Conservation (phyloP, 371 early-diverging fungal genomes). For the Mortierella sp. region DNA sequence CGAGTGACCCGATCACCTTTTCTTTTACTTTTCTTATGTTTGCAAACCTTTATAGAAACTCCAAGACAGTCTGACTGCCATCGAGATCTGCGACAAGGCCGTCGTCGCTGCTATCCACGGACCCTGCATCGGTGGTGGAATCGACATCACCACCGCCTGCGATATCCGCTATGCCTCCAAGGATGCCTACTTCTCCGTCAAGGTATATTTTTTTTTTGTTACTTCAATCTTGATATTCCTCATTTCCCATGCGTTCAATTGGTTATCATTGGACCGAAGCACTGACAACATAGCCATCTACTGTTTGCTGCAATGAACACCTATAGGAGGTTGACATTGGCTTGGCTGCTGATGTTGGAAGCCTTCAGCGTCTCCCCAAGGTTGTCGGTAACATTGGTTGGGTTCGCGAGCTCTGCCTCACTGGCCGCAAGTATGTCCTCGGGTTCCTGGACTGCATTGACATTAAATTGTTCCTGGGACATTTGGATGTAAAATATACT, state of each 20-base stretch:
- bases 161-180: constrained; percentile 90
- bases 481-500: not conserved
- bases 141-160: constrained; percentile 91
- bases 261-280: not conserved
- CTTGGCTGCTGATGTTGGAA: constrained; percentile 89
- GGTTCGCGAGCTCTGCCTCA: constrained; percentile 91
- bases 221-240: not conserved
- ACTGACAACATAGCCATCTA: not conserved
- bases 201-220: constrained; percentile 60
- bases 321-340: constrained; percentile 90
- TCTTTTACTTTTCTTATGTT: not conserved
- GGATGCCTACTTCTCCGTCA: constrained; percentile 88
- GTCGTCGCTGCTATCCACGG: constrained; percentile 93
- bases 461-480: too few species aligned
- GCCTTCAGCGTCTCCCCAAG: constrained; percentile 95
- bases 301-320: not conserved
- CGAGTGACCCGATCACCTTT: not conserved
- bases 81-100: constrained; percentile 89
- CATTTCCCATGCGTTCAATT: too few species aligned
- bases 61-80: constrained; percentile 79
- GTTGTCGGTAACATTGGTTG: constrained; percentile 92
- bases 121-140: constrained; percentile 91
- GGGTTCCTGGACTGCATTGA: too few species aligned
- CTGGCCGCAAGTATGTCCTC: constrained; percentile 77
- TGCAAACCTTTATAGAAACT: constrained; percentile 53